These are phyloP conservation scores for Datura wrightii DNA, from an alignment of 257 asterid species.

Conservation along the genomic window DNA sequence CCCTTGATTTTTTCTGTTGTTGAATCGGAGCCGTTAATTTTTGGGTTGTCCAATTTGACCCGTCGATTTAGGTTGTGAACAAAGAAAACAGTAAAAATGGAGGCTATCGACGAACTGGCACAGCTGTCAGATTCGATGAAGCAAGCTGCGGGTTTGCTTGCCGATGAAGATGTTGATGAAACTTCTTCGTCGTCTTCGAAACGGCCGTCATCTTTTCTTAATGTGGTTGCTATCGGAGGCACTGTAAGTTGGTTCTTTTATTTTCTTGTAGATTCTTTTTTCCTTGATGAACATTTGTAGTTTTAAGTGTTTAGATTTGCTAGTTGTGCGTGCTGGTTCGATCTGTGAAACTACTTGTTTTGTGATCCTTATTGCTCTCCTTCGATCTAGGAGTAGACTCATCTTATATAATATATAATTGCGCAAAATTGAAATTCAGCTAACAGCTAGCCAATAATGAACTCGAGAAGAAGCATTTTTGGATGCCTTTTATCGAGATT, in stretches of 20 bases:
- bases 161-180: slow-evolving; percentile 94
- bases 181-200: slow-evolving; percentile 64
- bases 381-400: slow-evolving; percentile 1
- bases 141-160: slow-evolving; percentile 88
- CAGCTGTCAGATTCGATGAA: slow-evolving; percentile 95
- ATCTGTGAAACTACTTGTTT: slow-evolving; percentile 30
- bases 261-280: neutral
- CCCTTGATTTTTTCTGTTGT: neutral
- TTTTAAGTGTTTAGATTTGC: neutral
- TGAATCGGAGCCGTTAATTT: neutral
- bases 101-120: slow-evolving; percentile 82
- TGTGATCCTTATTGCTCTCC: slow-evolving; percentile 3
- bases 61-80: slow-evolving; percentile 29
- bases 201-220: slow-evolving; percentile 87
- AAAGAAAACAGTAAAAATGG: slow-evolving; percentile 47
- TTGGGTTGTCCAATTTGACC: neutral
- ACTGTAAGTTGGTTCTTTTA: slow-evolving; percentile 53
- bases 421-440: neutral
- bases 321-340: slow-evolving; percentile 36
- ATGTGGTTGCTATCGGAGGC: slow-evolving; percentile 93
- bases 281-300: neutral
- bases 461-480: neutral
- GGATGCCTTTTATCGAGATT: neutral
- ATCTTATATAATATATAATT: too few species aligned
- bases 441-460: slow-evolving; percentile 21